phyloP scores from a whole-genome alignment of 192 early-diverging fungal genomes.

The Gigaspora rosea region DNA sequence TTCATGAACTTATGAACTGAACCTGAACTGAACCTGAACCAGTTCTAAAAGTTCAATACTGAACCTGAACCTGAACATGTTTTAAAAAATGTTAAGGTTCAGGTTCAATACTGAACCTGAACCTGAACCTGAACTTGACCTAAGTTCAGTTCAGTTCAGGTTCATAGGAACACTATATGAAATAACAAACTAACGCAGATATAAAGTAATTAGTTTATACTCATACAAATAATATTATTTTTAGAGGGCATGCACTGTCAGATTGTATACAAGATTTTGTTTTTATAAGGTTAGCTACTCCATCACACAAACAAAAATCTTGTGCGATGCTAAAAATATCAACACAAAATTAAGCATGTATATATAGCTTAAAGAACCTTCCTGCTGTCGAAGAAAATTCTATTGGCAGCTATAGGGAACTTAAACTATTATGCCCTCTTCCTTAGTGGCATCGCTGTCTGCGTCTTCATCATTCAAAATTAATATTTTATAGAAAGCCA shows the following conservation, averaged over 20 bases:
- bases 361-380: background rate
- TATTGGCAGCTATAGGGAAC: conserved; percentile 4
- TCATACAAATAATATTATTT: conserved; percentile 14
- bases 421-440: background rate
- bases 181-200: conserved; percentile 16
- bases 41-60: too few species aligned
- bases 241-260: conserved; percentile 16
- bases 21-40: too few species aligned
- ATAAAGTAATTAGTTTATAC: conserved; percentile 15
- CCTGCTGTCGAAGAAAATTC: conserved; percentile 15
- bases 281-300: conserved; percentile 12
- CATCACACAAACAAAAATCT: background rate
- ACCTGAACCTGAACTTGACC: too few species aligned
- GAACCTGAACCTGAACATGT: too few species aligned
- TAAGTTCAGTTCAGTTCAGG: too few species aligned
- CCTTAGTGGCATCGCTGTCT: background rate
- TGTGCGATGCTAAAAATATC: conserved; percentile 22
- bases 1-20: too few species aligned
- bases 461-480: background rate
- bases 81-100: too few species aligned
- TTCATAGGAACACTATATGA: too few species aligned
- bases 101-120: too few species aligned
- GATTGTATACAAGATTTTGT: conserved; percentile 6
- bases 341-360: conserved; percentile 23
- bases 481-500: too few species aligned